Evolutionary conservation across 228 moss, liverwort and hornwort species (phyloP).

Genomic region (Sphagnum magellanicum): DNA sequence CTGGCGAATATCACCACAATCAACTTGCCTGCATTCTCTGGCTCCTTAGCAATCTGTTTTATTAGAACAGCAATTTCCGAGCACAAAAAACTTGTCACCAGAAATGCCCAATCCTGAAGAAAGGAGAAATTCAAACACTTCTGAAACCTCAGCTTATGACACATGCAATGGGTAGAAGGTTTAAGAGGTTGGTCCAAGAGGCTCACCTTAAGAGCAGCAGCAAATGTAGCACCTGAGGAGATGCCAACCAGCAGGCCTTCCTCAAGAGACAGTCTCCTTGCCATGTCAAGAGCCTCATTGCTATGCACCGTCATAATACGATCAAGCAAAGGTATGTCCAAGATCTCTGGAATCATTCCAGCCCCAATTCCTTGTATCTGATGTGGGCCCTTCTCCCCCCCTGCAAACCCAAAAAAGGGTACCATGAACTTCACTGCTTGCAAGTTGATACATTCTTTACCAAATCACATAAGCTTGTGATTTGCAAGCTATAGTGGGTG

Average conservation of each 20-base stretch:
- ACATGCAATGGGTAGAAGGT: constrained; percentile 19
- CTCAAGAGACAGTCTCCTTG: constrained; percentile 55
- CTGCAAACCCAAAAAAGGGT: constrained; percentile 20
- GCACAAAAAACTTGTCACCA: too few relatives aligned
- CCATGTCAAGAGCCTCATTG: constrained; percentile 41
- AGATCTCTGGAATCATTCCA: constrained; percentile 48
- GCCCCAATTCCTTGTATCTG: constrained; percentile 66
- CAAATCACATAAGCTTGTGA: too few relatives aligned
- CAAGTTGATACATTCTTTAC: too few relatives aligned
- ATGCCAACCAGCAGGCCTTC: constrained; percentile 73
- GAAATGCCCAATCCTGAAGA: too few relatives aligned
- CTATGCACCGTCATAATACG: constrained; percentile 34
- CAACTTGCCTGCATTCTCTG: constrained; percentile 63
- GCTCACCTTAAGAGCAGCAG: constrained; percentile 48
- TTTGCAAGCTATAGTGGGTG: too few relatives aligned
- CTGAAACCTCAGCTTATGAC: too few relatives aligned
- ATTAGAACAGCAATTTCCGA: too few relatives aligned
- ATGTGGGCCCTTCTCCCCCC: constrained; percentile 61
- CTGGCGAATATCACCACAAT: constrained; percentile 68
- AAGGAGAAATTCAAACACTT: too few relatives aligned
- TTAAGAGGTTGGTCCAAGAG: too few relatives aligned
- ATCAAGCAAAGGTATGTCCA: constrained; percentile 36
- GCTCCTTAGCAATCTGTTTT: constrained; percentile 35
- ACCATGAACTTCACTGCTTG: too few relatives aligned
- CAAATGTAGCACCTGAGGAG: constrained; percentile 59